Evolutionary conservation across 2,329 filamentous ascomycete genomes (phyloP).

Genomic region (Cordyceps fumosorosea): DNA sequence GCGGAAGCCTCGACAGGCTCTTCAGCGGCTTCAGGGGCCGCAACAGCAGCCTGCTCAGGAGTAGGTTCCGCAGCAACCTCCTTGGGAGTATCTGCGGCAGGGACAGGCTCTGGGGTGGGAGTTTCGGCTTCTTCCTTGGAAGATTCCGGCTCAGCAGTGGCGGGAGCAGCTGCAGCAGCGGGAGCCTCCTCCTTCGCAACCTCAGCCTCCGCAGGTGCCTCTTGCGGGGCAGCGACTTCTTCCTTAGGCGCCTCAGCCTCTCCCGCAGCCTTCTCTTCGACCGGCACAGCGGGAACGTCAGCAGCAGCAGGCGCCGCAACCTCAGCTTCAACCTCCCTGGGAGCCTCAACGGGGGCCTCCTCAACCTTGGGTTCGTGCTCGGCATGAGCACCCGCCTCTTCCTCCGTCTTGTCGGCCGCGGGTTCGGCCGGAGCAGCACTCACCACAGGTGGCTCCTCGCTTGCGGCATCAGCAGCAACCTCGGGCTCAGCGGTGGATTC

Average conservation of each 20-base stretch:
- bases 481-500: slow-evolving; percentile 1
- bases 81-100: background rate
- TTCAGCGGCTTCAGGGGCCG: too few relatives aligned
- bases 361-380: background rate
- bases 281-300: background rate
- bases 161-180: slow-evolving; percentile 15
- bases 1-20: background rate
- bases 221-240: background rate
- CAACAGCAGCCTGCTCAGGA: too few relatives aligned
- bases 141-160: background rate
- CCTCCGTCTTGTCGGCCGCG: slow-evolving; percentile 13
- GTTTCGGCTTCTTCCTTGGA: background rate
- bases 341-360: background rate
- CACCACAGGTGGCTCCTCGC: background rate
- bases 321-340: background rate
- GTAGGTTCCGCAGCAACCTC: slow-evolving; percentile 13
- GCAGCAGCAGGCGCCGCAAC: background rate
- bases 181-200: slow-evolving; percentile 1
- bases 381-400: background rate
- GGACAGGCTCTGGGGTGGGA: background rate
- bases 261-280: background rate
- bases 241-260: background rate
- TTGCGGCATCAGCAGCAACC: background rate
- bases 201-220: slow-evolving; percentile 11
- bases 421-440: background rate